Percentiles rank a stretch among this genome's conserved stretches.
Evolutionary conservation across 208 protist species (phyloP).

Genomic region (Leishmania tropica): DNA sequence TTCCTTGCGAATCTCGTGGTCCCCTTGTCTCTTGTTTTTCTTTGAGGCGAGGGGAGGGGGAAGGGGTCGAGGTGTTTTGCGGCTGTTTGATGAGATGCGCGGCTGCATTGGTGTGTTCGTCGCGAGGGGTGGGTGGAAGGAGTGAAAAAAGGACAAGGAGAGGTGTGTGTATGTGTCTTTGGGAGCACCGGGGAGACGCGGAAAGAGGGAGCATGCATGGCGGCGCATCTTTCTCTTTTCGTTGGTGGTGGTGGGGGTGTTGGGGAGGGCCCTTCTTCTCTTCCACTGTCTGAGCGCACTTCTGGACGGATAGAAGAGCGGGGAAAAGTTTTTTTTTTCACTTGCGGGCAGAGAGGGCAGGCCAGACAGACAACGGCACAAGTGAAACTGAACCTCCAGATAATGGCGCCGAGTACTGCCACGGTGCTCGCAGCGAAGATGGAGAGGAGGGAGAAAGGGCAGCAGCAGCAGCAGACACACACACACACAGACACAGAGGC

Average conservation of each 20-base stretch:
- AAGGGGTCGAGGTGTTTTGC: background rate
- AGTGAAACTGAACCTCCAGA: background rate
- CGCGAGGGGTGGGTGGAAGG: background rate
- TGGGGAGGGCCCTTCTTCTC: background rate
- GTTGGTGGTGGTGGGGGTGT: background rate
- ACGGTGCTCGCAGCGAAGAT: background rate
- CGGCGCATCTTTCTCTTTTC: background rate
- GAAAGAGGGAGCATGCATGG: background rate
- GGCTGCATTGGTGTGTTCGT: background rate
- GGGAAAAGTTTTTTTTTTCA: background rate
- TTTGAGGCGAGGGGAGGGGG: too few species aligned
- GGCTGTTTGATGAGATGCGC: background rate
- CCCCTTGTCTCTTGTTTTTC: background rate
- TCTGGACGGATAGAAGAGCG: background rate
- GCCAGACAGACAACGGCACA: background rate
- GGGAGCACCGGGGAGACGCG: background rate
- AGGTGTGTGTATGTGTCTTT: too few species aligned
- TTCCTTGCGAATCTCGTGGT: background rate
- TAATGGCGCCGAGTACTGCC: background rate
- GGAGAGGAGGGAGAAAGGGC: background rate
- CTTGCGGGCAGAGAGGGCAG: background rate
- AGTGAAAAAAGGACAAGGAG: conserved; percentile 17
- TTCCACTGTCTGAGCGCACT: background rate
- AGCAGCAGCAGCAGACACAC: background rate
- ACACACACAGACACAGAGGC: background rate